Percentiles rank a stretch among this genome's conserved stretches.
Conservation (phyloP, 208 protist genomes). For the Naegleria fowleri region DNA sequence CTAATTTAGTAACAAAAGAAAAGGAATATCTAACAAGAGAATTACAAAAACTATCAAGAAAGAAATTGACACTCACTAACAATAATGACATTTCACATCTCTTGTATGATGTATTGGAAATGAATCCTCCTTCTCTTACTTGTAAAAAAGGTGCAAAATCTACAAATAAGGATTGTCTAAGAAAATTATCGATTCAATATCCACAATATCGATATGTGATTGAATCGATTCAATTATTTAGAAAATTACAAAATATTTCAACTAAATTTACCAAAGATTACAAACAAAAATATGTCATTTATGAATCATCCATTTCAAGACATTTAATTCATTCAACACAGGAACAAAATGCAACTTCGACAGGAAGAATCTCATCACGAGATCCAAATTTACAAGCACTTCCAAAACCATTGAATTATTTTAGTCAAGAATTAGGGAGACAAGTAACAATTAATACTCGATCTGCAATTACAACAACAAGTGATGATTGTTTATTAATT, state of each 20-base stretch:
- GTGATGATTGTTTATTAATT: slow-evolving; percentile 33
- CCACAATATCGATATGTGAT: background rate
- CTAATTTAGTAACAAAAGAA: background rate
- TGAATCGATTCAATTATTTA: background rate
- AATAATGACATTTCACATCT: background rate
- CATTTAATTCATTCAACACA: slow-evolving; percentile 27
- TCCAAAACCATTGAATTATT: slow-evolving; percentile 39
- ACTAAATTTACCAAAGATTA: background rate
- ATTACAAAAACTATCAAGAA: background rate
- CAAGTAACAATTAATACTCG: slow-evolving; percentile 26
- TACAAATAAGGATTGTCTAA: background rate
- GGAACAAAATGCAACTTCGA: slow-evolving; percentile 39
- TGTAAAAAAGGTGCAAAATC: background rate
- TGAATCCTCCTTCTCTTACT: background rate
- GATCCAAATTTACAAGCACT: slow-evolving; percentile 48
- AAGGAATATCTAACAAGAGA: background rate
- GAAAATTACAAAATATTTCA: background rate
- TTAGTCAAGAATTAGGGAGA: background rate
- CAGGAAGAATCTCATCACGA: slow-evolving; percentile 36
- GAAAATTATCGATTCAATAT: background rate
- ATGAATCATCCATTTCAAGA: background rate
- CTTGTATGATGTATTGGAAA: background rate
- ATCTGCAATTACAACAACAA: slow-evolving; percentile 13
- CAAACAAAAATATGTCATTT: background rate
- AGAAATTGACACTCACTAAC: background rate